A percentile compares a stretch with the other conserved stretches of the same genome.
Evolutionary conservation across 306 rosid species (phyloP).

Genomic region (Rubus idaeus): DNA sequence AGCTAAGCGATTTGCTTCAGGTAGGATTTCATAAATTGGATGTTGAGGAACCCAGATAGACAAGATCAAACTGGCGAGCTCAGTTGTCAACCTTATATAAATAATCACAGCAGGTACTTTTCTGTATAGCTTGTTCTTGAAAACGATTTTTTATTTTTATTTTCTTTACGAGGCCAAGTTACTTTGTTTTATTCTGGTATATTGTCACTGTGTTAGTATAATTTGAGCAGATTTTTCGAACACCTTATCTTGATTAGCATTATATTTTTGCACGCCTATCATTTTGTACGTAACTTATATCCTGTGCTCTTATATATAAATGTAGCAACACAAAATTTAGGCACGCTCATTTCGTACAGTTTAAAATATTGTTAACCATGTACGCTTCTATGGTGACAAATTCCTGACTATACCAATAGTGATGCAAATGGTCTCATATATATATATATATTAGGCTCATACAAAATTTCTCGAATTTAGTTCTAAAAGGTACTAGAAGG

Average conservation of each 20-base stretch:
- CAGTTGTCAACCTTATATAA: slow-evolving; percentile 7
- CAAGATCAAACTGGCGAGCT: slow-evolving; percentile 13
- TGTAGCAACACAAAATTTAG: neutral
- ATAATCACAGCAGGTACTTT: neutral
- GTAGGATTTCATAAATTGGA: neutral
- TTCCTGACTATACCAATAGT: neutral
- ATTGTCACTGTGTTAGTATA: neutral
- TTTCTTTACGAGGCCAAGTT: neutral
- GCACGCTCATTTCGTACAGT: neutral
- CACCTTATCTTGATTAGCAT: neutral
- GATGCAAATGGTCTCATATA: neutral
- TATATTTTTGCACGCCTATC: neutral
- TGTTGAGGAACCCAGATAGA: slow-evolving; percentile 7
- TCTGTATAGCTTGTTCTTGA: neutral
- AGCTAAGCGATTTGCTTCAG: slow-evolving; percentile 14
- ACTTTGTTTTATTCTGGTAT: neutral
- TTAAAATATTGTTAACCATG: neutral
- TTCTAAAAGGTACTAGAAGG: neutral
- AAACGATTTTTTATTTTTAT: neutral
- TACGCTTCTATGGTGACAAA: too few relatives aligned
- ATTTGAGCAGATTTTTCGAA: neutral
- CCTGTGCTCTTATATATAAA: too few relatives aligned
- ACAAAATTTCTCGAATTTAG: neutral
- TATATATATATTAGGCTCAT: too few relatives aligned
- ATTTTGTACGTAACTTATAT: neutral